Evolutionary conservation across 2,329 filamentous ascomycete genomes (phyloP).

Genomic region (Botrytis cinerea): DNA sequence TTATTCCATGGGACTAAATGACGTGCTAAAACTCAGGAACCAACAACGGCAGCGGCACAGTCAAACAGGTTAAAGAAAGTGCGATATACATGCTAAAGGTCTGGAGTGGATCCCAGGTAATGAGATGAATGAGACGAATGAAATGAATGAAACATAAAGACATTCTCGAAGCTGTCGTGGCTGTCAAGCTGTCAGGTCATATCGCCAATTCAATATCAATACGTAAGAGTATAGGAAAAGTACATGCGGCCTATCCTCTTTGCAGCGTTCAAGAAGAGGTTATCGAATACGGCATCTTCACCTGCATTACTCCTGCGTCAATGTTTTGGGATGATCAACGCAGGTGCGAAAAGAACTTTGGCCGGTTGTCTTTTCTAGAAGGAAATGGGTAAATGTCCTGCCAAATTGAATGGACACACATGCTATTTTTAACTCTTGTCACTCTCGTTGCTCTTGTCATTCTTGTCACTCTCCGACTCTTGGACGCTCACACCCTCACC

Average conservation of each 20-base stretch:
- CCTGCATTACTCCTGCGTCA: not conserved
- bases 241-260: not conserved
- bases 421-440: not conserved
- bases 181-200: not conserved
- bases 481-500: not conserved
- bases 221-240: not conserved
- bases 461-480: not conserved
- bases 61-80: not conserved
- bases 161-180: not conserved
- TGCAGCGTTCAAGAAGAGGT: not conserved
- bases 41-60: not conserved
- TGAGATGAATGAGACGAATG: not conserved
- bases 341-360: not conserved
- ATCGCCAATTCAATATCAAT: not conserved
- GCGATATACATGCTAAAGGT: too few species aligned
- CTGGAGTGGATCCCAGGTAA: not conserved
- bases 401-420: not conserved
- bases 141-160: not conserved
- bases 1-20: not conserved
- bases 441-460: not conserved
- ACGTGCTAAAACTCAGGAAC: not conserved
- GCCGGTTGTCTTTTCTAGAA: not conserved
- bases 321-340: not conserved
- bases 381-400: not conserved
- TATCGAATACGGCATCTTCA: not conserved